These are phyloP conservation scores for Crotalaria pallida DNA, from an alignment of 306 rosid species.

Conservation along the genomic window DNA sequence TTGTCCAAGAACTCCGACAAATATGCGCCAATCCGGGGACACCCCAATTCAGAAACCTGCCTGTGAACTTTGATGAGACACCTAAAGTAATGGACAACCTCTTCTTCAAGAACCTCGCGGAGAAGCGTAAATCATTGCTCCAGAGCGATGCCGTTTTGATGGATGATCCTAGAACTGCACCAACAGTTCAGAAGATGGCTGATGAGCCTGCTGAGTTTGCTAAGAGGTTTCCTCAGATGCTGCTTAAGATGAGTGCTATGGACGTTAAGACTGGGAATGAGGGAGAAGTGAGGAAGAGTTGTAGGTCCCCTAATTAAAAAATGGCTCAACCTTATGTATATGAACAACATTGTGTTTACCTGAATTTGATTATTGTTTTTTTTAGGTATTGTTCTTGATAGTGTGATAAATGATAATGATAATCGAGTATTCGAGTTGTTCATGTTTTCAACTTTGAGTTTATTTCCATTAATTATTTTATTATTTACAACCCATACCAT, in stretches of 20 bases:
- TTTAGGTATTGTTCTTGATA: no score
- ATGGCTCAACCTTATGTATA: not conserved
- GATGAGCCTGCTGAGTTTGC: not conserved
- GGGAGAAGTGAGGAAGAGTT: constrained; percentile 58
- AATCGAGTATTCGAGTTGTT: no score
- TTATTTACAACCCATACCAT: no score
- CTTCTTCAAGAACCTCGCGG: constrained; percentile 35
- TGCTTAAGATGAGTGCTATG: constrained; percentile 22
- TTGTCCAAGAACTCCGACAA: not conserved
- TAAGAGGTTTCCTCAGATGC: constrained; percentile 23
- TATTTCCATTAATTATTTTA: no score
- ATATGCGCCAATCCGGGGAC: constrained; percentile 21
- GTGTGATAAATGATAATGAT: no score
- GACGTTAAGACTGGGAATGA: constrained; percentile 35
- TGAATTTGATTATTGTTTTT: not conserved
- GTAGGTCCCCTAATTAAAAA: constrained; percentile 37
- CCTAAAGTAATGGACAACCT: constrained; percentile 43
- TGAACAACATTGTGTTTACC: not conserved
- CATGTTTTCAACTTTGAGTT: no score
- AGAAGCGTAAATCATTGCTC: constrained; percentile 31
- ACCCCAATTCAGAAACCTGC: not conserved
- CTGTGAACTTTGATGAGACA: constrained; percentile 40
- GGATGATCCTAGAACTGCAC: constrained; percentile 29
- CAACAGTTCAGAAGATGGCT: constrained; percentile 33
- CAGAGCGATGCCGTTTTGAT: constrained; percentile 35